Percentiles rank a stretch among this genome's conserved stretches.
Conservation (phyloP, 306 rosid genomes). For the Lablab purpureus region DNA sequence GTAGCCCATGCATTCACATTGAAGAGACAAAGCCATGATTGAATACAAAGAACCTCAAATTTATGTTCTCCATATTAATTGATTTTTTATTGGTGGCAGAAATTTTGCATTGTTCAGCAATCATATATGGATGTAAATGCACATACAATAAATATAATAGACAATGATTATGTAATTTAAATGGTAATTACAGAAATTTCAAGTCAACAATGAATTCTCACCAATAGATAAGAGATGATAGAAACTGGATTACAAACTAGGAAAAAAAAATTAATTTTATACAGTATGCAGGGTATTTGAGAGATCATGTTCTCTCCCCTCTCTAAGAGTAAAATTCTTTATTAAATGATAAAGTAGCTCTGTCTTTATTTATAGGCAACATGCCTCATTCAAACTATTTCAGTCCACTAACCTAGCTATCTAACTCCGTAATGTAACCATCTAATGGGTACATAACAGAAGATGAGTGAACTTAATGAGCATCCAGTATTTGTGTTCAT, state of each 20-base stretch:
- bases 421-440: not conserved
- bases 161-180: not conserved
- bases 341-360: not conserved
- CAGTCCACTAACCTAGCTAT: not conserved
- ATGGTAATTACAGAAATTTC: not conserved
- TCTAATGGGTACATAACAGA: not conserved
- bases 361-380: not conserved
- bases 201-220: slow-evolving; percentile 13
- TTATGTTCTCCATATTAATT: not conserved
- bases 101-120: not conserved
- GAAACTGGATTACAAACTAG: not conserved
- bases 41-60: not conserved
- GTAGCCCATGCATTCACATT: not conserved
- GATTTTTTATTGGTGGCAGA: slow-evolving; percentile 21
- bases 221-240: not conserved
- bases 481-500: not conserved
- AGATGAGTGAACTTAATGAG: slow-evolving; percentile 7
- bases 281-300: not conserved
- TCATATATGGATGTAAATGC: not conserved
- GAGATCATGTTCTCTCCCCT: not conserved
- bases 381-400: slow-evolving; percentile 4
- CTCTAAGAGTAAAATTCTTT: not conserved
- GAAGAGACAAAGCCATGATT: not conserved
- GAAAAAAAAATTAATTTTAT: not conserved
- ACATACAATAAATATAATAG: not conserved